Evolutionary conservation across 1,284 basidiomycete species (phyloP).

Genomic region (Ustilago sp.): DNA sequence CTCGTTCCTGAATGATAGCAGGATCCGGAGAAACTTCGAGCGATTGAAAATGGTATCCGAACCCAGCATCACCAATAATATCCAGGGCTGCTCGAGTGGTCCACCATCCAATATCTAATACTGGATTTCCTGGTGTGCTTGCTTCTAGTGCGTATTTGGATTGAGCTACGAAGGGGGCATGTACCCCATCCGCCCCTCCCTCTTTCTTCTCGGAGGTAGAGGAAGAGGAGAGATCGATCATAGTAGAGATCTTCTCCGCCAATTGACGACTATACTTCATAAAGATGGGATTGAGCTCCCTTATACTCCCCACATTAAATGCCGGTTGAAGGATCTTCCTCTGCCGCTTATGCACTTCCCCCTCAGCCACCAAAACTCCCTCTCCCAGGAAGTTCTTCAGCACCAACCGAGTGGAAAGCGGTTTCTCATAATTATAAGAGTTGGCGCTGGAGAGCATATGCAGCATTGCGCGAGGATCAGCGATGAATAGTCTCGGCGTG

Average conservation of each 20-base stretch:
- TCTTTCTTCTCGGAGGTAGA: not conserved
- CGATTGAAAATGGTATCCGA: constrained; percentile 53
- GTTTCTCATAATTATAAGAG: constrained; percentile 65
- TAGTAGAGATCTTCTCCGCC: constrained; percentile 34
- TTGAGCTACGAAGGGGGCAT: constrained; percentile 25
- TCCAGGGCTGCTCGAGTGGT: constrained; percentile 52
- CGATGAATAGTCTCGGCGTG: constrained; percentile 58
- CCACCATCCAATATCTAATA: constrained; percentile 54
- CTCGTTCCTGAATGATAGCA: constrained; percentile 12
- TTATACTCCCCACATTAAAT: constrained; percentile 56
- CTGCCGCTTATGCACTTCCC: constrained; percentile 62
- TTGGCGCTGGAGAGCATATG: constrained; percentile 59
- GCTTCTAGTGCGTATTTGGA: constrained; percentile 9
- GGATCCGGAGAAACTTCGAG: constrained; percentile 42
- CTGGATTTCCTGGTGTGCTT: constrained; percentile 32
- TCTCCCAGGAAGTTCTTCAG: constrained; percentile 62
- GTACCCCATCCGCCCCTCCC: constrained; percentile 26
- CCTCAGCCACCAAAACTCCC: constrained; percentile 62
- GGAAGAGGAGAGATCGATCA: constrained; percentile 39
- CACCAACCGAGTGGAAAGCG: constrained; percentile 30
- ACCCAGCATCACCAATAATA: constrained; percentile 62
- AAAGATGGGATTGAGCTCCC: constrained; percentile 59
- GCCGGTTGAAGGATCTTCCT: constrained; percentile 64
- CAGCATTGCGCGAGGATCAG: constrained; percentile 60
- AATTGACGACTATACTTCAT: constrained; percentile 43